Evolutionary conservation across 805 yeast genomes (phyloP).

Genomic region (Priceomyces castillae): DNA sequence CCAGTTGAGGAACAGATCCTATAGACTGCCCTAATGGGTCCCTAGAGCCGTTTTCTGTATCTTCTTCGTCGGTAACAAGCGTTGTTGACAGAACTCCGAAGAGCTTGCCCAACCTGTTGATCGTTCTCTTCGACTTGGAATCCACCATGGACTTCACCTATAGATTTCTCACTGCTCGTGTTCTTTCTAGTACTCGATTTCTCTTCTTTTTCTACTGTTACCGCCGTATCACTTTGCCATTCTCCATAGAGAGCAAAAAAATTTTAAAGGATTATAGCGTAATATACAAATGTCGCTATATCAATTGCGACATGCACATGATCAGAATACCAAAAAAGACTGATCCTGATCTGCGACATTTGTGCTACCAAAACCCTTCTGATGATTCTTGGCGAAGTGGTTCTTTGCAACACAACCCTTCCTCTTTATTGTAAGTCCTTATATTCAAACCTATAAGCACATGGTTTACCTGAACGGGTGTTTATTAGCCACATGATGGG

Average conservation of each 20-base stretch:
- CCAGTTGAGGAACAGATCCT: not conserved
- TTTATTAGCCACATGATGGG: not conserved
- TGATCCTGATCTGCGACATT: too few species aligned
- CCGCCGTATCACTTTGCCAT: not conserved
- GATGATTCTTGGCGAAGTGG: too few species aligned
- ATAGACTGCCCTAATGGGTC: not conserved
- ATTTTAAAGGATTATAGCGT: not conserved
- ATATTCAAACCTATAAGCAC: too few species aligned
- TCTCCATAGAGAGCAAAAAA: not conserved
- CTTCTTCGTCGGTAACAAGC: slow-evolving; percentile 5
- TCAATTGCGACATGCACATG: not conserved
- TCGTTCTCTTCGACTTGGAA: slow-evolving; percentile 17
- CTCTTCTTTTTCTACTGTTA: slow-evolving; percentile 1
- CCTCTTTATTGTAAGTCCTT: too few species aligned
- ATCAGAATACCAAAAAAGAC: too few species aligned
- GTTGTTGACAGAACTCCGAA: slow-evolving; percentile 19
- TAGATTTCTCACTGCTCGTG: not conserved
- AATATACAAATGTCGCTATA: not conserved
- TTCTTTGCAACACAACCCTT: not conserved
- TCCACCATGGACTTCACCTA: slow-evolving; percentile 12
- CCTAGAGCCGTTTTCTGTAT: not conserved
- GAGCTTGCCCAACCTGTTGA: slow-evolving; percentile 19
- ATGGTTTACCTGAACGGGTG: too few species aligned
- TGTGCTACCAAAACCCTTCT: too few species aligned
- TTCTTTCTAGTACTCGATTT: slow-evolving; percentile 1